Percentiles rank a stretch among this genome's conserved stretches.
Conservation (phyloP, 306 rosid species). For the Coriaria nepalensis region DNA sequence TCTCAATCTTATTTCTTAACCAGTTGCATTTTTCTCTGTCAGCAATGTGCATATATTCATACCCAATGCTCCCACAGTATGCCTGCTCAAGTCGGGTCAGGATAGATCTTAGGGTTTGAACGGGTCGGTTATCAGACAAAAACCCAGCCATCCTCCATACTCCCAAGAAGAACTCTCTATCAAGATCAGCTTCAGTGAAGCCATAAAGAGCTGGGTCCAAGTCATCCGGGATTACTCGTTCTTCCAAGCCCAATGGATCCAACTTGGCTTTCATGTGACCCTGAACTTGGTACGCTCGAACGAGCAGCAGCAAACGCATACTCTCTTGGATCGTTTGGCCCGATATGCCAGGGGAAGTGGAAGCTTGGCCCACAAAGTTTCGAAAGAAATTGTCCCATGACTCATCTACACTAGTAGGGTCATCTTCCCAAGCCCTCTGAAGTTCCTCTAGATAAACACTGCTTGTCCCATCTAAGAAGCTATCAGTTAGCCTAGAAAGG, state of each 20-base stretch:
- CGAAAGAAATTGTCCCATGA: conserved; percentile 97
- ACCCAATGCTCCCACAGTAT: conserved; percentile 86
- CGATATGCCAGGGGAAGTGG: conserved; percentile 79
- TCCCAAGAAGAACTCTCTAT: conserved; percentile 85
- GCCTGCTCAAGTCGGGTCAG: conserved; percentile 93
- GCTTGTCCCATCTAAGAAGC: conserved; percentile 87
- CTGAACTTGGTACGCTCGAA: conserved; percentile 88
- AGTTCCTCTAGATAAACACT: conserved; percentile 91
- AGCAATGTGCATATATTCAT: conserved; percentile 91
- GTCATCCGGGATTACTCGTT: conserved; percentile 50
- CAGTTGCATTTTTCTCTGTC: conserved; percentile 74
- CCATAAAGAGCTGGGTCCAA: conserved; percentile 82
- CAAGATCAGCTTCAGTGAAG: conserved; percentile 89
- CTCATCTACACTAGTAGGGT: conserved; percentile 83
- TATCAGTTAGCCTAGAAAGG: conserved; percentile 71
- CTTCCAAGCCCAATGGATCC: conserved; percentile 74
- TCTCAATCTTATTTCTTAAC: conserved; percentile 85
- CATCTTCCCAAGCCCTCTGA: conserved; percentile 97
- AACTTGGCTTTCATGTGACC: conserved; percentile 84
- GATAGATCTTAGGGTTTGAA: conserved; percentile 77
- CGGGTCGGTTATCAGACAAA: conserved; percentile 89
- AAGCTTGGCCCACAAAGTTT: conserved; percentile 79
- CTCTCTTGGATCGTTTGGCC: conserved; percentile 99
- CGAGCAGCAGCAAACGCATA: conserved; percentile 73
- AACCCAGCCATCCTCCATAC: conserved; percentile 93